Conservation (phyloP, 345 rosid genomes). For the Psidium friedrichsthalianum region DNA sequence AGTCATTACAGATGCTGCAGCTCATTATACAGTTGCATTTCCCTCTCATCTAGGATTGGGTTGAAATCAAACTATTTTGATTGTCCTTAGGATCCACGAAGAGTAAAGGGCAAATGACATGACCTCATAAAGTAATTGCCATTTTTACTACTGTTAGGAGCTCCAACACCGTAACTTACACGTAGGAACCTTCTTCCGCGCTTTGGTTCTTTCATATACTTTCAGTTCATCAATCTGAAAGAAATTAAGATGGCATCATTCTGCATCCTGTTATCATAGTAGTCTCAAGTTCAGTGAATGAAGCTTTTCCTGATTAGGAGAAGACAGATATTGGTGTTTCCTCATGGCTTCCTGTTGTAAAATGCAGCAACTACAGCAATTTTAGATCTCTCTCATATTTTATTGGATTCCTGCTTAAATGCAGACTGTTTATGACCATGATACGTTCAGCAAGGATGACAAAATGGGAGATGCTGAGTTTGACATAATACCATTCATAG, state of each 20-base stretch:
- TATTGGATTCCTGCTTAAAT: background rate
- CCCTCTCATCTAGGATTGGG: background rate
- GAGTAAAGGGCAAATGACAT: background rate
- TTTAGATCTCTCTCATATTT: background rate
- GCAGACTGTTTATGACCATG: slow-evolving; percentile 81
- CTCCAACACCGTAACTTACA: background rate
- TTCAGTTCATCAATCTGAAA: background rate
- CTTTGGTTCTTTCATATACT: background rate
- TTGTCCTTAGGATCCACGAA: background rate
- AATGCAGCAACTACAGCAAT: background rate
- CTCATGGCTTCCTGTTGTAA: background rate
- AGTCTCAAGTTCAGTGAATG: background rate
- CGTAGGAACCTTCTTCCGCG: background rate
- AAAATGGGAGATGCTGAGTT: slow-evolving; percentile 92
- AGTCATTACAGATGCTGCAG: background rate
- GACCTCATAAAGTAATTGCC: background rate
- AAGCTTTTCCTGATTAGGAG: background rate
- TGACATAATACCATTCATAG: slow-evolving; percentile 44
- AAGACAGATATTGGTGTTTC: background rate
- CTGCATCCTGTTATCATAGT: background rate
- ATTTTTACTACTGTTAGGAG: background rate
- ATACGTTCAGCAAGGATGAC: slow-evolving; percentile 78
- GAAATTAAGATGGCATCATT: background rate
- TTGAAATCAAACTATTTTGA: background rate
- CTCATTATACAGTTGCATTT: background rate